These are phyloP conservation scores for Saccharomyces hybrid DNA, from an alignment of 1,139 yeast species.

Conservation along the genomic window DNA sequence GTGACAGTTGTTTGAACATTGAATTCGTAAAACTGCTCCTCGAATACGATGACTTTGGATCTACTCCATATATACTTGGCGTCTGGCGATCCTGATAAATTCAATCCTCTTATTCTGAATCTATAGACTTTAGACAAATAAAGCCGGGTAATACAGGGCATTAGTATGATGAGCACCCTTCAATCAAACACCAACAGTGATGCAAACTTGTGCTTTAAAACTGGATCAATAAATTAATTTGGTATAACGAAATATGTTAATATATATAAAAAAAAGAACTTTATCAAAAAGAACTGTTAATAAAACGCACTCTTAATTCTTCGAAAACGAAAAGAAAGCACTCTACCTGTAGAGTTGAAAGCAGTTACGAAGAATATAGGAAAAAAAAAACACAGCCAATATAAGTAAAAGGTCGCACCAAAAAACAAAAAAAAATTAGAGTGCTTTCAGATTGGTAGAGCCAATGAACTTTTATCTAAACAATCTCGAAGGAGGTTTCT, in stretches of 20 bases:
- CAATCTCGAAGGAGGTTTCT: constrained; percentile 12
- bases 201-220: no score
- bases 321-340: background rate
- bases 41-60: background rate
- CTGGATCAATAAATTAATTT: background rate
- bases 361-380: background rate
- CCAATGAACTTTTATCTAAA: constrained; percentile 4
- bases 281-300: background rate
- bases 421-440: background rate
- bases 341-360: background rate
- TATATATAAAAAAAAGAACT: background rate
- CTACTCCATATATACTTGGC: background rate
- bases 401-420: background rate
- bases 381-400: background rate
- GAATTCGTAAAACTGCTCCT: background rate
- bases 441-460: background rate
- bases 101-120: background rate
- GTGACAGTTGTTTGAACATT: constrained; percentile 58
- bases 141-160: background rate
- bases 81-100: background rate
- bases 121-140: background rate
- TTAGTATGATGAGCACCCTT: no score
- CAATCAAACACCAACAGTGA: no score
- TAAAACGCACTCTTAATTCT: background rate
- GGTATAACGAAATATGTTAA: background rate